Percentiles rank a stretch among this genome's conserved stretches.
phyloP scores from a whole-genome alignment of 495 filamentous ascomycete genomes.

The Xylaria longipes region DNA sequence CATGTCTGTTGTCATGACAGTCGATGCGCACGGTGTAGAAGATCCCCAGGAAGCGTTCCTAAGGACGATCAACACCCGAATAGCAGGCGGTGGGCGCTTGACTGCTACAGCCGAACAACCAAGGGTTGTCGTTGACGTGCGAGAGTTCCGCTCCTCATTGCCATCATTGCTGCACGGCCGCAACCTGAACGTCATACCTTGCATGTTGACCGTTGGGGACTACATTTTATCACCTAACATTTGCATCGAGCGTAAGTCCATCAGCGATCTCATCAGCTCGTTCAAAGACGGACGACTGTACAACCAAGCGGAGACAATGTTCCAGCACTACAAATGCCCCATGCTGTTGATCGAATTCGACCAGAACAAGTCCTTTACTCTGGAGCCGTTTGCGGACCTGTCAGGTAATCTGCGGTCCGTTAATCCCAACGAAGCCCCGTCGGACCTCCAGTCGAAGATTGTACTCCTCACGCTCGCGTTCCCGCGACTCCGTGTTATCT shows the following conservation, averaged over 20 bases:
- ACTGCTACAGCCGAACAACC: slow-evolving; percentile 91
- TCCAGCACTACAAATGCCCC: slow-evolving; percentile 85
- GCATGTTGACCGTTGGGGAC: slow-evolving; percentile 95
- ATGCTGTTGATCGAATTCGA: slow-evolving; percentile 98
- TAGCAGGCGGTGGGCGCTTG: slow-evolving; percentile 89
- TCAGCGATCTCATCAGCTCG: slow-evolving; percentile 88
- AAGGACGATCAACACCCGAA: slow-evolving; percentile 93
- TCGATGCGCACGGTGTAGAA: slow-evolving; percentile 71
- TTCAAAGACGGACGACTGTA: slow-evolving; percentile 91
- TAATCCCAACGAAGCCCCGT: slow-evolving; percentile 59
- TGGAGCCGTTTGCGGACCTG: slow-evolving; percentile 88
- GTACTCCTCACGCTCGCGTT: slow-evolving; percentile 94
- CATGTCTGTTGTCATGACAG: slow-evolving; percentile 84
- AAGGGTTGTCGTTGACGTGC: slow-evolving; percentile 90
- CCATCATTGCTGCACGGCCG: slow-evolving; percentile 90
- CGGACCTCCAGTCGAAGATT: slow-evolving; percentile 88
- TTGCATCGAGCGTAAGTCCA: slow-evolving; percentile 91
- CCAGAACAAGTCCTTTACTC: slow-evolving; percentile 94
- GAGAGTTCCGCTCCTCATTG: slow-evolving; percentile 92
- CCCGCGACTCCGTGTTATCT: slow-evolving; percentile 86
- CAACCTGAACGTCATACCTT: slow-evolving; percentile 84
- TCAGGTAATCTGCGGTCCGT: slow-evolving; percentile 68
- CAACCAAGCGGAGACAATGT: slow-evolving; percentile 92
- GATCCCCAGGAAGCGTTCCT: slow-evolving; percentile 94
- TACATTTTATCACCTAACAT: slow-evolving; percentile 91